These are phyloP conservation scores for Anethum foeniculum DNA, from an alignment of 140 eudicot species.

Conservation along the genomic window DNA sequence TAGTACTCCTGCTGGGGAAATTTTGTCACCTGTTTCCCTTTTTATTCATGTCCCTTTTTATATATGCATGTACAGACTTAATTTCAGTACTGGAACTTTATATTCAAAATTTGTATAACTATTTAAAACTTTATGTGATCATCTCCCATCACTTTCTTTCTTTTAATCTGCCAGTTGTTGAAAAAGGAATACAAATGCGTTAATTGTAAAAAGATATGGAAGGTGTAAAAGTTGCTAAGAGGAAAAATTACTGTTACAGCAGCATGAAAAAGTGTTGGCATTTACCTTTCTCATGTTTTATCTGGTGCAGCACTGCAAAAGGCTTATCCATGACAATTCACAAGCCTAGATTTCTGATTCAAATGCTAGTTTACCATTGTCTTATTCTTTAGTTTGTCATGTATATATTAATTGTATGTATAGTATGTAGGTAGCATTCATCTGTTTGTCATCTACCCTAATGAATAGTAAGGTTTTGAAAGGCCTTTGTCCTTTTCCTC, in stretches of 20 bases:
- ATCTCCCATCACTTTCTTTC: neutral
- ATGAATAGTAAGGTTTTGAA: conserved; percentile 4
- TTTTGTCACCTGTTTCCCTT: conserved; percentile 43
- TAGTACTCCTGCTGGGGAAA: conserved; percentile 30
- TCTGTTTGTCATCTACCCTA: conserved; percentile 9
- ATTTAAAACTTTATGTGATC: neutral
- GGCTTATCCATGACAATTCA: conserved; percentile 19
- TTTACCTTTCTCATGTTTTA: conserved; percentile 13
- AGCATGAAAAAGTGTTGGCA: neutral
- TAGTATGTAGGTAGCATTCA: neutral
- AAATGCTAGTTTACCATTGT: conserved; percentile 1
- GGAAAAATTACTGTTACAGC: neutral
- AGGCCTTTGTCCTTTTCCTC: neutral
- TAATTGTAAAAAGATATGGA: neutral
- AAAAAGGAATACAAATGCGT: neutral
- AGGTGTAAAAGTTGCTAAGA: neutral
- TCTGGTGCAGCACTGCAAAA: conserved; percentile 10
- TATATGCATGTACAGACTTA: conserved; percentile 30
- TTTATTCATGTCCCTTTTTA: conserved; percentile 7
- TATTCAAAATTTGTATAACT: conserved; percentile 3
- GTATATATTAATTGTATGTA: neutral
- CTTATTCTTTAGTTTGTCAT: neutral
- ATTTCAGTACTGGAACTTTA: conserved; percentile 17
- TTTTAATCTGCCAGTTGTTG: neutral
- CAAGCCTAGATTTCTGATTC: conserved; percentile 5